Evolutionary conservation across 352 stramenopile species (phyloP), one percentile per base, ranked within the genome.

Genomic region (Globisporangium yorkense): DNA sequence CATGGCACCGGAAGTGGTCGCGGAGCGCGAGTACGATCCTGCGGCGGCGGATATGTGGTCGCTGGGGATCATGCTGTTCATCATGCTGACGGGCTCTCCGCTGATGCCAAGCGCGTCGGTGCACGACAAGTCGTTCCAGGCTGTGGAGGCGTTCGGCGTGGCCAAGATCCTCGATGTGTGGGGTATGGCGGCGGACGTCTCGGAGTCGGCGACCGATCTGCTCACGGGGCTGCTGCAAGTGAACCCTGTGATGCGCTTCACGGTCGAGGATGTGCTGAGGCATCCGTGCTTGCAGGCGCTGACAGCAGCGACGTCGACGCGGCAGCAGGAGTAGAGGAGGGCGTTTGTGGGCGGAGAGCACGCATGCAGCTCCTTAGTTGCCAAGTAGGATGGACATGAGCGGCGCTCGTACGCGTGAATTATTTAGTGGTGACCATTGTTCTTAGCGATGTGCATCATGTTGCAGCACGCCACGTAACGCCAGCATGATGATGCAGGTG

Each of bases 11-110:
- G 77, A 88, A 62, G 75, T 85, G 3, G 65, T 78, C 21, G 56
- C 59, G 2, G 54, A 63, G 12, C 29, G 66, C 18, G 16, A 40
- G 27, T 87, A 87, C 67, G 68, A 83, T 41, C 75, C 74, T 0
- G 59, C 60, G 13, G 73, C 51, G 2, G 77, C 77, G n/a, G 80
- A 90, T 35, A 68, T 87, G 56, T 88, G 77, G 80, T 87, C 80
- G 20, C 67, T 90, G 1, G 77, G 80, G 6, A 65, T 87, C 29
- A 63, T 90, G 44, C 57, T 90, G 12, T 89, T 85, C 68, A 75
- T 87, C 58, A 78, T 87, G 68, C 29, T 89, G 24, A 77, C 72
- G 4, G 80, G 80, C 0, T 80, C 77, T 9, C 77, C 76, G 18
- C 67, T 85, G 1, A 61, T 72, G 20, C 58, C 63, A 1, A 65